Evolutionary conservation across 2,329 filamentous ascomycete species (phyloP).

Genomic region (Fusarium oligoseptatum): DNA sequence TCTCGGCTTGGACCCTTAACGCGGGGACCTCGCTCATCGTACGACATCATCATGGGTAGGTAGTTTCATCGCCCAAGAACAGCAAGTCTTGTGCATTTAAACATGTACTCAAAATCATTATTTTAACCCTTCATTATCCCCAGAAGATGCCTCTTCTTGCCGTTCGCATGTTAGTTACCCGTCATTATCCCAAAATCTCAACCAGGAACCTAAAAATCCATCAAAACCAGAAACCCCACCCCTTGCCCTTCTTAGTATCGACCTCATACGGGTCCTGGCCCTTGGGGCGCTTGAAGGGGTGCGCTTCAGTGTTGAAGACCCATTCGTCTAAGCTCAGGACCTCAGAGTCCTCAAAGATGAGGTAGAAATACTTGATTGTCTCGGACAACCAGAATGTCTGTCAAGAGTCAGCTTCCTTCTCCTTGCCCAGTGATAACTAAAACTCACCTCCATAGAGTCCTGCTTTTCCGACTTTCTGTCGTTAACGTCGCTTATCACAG

Average conservation of each 20-base stretch:
- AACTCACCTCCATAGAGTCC: constrained; percentile 73
- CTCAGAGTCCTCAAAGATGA: constrained; percentile 75
- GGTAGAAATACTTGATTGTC: constrained; percentile 83
- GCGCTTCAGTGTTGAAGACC: constrained; percentile 73
- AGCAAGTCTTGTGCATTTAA: background rate
- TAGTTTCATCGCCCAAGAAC: background rate
- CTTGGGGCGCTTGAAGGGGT: constrained; percentile 59
- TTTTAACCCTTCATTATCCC: constrained; percentile 7
- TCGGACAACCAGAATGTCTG: constrained; percentile 80
- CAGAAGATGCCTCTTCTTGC: constrained; percentile 6
- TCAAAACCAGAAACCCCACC: constrained; percentile 12
- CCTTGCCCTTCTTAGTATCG: constrained; percentile 22
- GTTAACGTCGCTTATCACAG: constrained; percentile 56
- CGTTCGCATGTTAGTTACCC: background rate
- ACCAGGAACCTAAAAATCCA: background rate
- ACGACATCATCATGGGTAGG: background rate
- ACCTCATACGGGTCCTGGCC: constrained; percentile 21
- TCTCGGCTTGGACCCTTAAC: background rate
- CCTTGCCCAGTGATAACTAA: background rate
- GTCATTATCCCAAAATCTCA: constrained; percentile 14
- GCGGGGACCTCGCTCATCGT: background rate
- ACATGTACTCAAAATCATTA: constrained; percentile 4
- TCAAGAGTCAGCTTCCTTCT: constrained; percentile 26
- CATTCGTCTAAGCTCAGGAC: constrained; percentile 77
- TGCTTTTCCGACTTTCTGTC: constrained; percentile 50